Conservation (phyloP, 345 rosid genomes). For the Lepidium sativum region DNA sequence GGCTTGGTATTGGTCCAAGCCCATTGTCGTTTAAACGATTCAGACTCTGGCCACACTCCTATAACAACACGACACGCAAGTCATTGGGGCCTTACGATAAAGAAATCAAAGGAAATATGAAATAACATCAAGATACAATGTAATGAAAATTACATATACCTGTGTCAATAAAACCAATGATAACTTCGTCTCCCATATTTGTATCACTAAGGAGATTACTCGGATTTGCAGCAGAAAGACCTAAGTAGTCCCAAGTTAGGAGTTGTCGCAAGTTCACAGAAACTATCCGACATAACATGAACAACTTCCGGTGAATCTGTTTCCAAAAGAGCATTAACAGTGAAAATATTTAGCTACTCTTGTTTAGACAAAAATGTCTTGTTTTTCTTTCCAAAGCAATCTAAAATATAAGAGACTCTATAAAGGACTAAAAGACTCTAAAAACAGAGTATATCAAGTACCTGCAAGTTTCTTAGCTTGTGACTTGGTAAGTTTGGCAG, state of each 20-base stretch:
- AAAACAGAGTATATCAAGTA: not conserved
- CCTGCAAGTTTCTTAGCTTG: constrained; percentile 32
- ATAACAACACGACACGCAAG: not conserved
- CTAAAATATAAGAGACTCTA: no score
- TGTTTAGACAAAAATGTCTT: not conserved
- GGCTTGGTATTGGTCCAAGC: not conserved
- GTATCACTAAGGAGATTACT: constrained; percentile 5
- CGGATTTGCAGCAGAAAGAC: constrained; percentile 13
- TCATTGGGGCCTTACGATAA: not conserved
- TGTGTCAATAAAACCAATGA: constrained; percentile 24
- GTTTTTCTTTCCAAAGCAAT: no score
- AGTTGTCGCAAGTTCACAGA: constrained; percentile 31
- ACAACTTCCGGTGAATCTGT: constrained; percentile 32
- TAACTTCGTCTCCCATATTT: constrained; percentile 18
- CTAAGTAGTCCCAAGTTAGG: constrained; percentile 38
- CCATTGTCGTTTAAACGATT: constrained; percentile 3
- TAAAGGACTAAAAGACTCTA: not conserved
- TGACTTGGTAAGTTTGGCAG: constrained; percentile 37
- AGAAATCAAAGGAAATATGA: no score
- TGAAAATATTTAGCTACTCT: not conserved
- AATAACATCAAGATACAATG: no score
- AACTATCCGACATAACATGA: constrained; percentile 26
- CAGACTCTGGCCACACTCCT: constrained; percentile 8
- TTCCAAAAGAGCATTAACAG: not conserved
- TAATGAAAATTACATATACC: no score